Percentiles rank a stretch among this genome's conserved stretches.
phyloP scores from a whole-genome alignment of 192 early-diverging fungal species.

The Podila clonocystis region DNA sequence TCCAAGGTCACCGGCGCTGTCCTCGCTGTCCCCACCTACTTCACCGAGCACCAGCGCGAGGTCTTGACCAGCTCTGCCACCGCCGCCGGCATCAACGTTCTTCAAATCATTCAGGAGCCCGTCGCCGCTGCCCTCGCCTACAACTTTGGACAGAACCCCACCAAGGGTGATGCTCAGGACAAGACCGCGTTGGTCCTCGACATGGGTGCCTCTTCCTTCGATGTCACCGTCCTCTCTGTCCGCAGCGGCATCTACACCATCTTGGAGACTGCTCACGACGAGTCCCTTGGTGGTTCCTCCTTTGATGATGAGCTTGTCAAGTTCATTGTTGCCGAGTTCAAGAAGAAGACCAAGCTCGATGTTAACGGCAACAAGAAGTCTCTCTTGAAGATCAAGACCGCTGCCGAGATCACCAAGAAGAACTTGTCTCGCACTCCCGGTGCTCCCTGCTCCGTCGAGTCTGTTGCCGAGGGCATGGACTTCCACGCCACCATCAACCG shows the following conservation, averaged over 20 bases:
- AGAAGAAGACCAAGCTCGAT: conserved; percentile 86
- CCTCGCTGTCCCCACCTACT: conserved; percentile 88
- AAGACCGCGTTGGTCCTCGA: conserved; percentile 87
- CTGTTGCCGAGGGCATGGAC: conserved; percentile 91
- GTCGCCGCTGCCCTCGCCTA: conserved; percentile 92
- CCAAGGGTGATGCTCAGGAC: conserved; percentile 69
- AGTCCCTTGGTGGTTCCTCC: conserved; percentile 82
- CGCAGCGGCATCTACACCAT: conserved; percentile 89
- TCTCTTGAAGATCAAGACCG: conserved; percentile 81
- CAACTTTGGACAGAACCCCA: conserved; percentile 65
- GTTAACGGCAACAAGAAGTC: conserved; percentile 80
- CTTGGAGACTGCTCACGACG: conserved; percentile 79
- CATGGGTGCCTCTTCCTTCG: conserved; percentile 87
- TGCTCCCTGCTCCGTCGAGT: conserved; percentile 94
- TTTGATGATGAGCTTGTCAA: conserved; percentile 87
- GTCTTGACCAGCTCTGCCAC: conserved; percentile 73
- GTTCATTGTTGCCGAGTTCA: conserved; percentile 89
- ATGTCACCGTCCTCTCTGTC: conserved; percentile 79
- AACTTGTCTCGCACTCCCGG: conserved; percentile 80
- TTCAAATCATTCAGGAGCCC: conserved; percentile 89
- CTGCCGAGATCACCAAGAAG: conserved; percentile 93
- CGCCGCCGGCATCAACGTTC: conserved; percentile 81
- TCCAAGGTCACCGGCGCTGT: conserved; percentile 82
- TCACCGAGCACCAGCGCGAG: conserved; percentile 74
- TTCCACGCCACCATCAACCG: conserved; percentile 85